These are phyloP conservation scores for Knoxdaviesia proteae DNA, from an alignment of 2,329 filamentous ascomycete species.

Conservation along the genomic window DNA sequence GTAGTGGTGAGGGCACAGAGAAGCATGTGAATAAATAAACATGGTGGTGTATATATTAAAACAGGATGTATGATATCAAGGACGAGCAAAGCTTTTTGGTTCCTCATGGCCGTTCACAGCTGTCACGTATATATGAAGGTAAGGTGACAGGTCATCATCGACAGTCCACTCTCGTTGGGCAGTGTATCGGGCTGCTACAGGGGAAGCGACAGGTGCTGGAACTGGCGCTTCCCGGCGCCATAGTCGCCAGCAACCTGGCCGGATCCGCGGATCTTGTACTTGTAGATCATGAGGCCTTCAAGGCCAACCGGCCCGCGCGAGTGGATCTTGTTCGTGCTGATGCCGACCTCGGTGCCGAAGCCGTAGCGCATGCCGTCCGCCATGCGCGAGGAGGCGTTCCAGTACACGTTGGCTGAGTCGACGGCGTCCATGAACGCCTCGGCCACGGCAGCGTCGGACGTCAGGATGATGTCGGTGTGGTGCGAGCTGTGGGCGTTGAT, in stretches of 20 bases:
- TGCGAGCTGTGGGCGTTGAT: constrained; percentile 86
- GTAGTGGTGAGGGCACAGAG: too few species aligned
- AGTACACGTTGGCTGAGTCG: constrained; percentile 84
- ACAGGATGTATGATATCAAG: too few species aligned
- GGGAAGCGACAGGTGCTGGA: too few species aligned
- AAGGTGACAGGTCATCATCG: too few species aligned
- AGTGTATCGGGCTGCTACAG: too few species aligned
- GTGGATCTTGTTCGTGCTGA: constrained; percentile 98
- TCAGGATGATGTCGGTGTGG: constrained; percentile 86
- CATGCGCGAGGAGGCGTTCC: constrained; percentile 89
- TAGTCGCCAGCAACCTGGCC: constrained; percentile 72
- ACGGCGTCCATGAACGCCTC: constrained; percentile 68
- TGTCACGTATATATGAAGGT: too few species aligned
- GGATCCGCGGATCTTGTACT: constrained; percentile 70
- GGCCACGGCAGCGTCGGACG: constrained; percentile 42
- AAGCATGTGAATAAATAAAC: too few species aligned
- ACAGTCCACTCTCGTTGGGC: too few species aligned
- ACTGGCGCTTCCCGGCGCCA: constrained; percentile 37
- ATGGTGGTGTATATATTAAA: too few species aligned
- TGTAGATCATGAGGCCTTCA: constrained; percentile 91
- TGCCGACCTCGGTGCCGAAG: constrained; percentile 94
- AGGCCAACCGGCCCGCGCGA: constrained; percentile 80
- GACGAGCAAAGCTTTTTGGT: too few species aligned
- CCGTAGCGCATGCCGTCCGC: constrained; percentile 94
- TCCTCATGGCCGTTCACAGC: too few species aligned